Evolutionary conservation across 805 yeast species (phyloP).

Genomic region (Sugiyamaella boreocaroliniensis): DNA sequence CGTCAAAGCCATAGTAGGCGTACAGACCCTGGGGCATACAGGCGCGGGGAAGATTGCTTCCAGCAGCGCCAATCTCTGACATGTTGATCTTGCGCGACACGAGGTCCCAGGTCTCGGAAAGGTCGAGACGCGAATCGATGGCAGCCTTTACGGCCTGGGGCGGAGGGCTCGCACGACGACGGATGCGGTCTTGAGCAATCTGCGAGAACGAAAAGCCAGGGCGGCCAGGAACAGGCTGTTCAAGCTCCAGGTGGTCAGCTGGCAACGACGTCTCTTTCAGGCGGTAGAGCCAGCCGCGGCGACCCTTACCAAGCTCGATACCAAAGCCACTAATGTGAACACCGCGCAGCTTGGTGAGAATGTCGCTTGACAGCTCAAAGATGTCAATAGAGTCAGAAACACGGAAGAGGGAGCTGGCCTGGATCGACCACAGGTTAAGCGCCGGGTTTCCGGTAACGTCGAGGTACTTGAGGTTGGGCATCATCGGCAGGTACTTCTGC

Average conservation of each 20-base stretch:
- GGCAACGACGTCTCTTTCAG: constrained; percentile 4
- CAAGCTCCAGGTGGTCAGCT: not conserved
- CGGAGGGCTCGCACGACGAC: constrained; percentile 1
- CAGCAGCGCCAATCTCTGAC: constrained; percentile 29
- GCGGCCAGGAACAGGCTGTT: constrained; percentile 5
- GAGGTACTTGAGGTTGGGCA: constrained; percentile 42
- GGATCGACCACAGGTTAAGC: constrained; percentile 49
- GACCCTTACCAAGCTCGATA: constrained; percentile 46
- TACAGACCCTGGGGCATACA: constrained; percentile 27
- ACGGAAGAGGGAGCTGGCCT: constrained; percentile 42
- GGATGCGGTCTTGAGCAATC: constrained; percentile 21
- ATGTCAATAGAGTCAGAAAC: constrained; percentile 48
- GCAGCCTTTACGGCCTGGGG: not conserved
- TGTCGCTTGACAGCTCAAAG: constrained; percentile 46
- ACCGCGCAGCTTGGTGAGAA: constrained; percentile 22
- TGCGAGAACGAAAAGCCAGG: constrained; percentile 24
- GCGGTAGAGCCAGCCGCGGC: constrained; percentile 72
- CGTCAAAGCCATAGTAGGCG: constrained; percentile 28
- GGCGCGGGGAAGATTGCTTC: constrained; percentile 5
- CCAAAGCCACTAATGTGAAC: constrained; percentile 33
- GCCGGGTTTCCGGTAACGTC: constrained; percentile 61
- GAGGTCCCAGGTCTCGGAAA: constrained; percentile 22
- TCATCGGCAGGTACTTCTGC: constrained; percentile 19
- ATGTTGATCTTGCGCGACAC: constrained; percentile 33
- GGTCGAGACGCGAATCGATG: not conserved